phyloP scores from a whole-genome alignment of 2,329 filamentous ascomycete genomes.

The Chrysoporthe puriensis region DNA sequence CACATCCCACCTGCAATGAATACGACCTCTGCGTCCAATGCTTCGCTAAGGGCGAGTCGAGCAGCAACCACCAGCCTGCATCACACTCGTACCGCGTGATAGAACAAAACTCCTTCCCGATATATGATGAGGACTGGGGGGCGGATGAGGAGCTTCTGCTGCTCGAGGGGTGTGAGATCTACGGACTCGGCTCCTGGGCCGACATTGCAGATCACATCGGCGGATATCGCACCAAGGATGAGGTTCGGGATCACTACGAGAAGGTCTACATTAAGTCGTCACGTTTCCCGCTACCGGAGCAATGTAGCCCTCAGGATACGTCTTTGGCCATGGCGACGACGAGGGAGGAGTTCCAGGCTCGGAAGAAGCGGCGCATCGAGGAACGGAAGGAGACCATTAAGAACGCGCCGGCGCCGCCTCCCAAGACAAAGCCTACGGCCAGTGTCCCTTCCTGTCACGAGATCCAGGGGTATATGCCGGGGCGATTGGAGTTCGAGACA shows the following conservation, averaged over 20 bases:
- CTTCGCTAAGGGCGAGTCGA: constrained; percentile 80
- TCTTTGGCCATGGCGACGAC: constrained; percentile 79
- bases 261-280: constrained; percentile 83
- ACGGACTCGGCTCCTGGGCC: constrained; percentile 94
- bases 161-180: constrained; percentile 92
- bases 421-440: constrained; percentile 94
- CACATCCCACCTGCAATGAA: constrained; percentile 79
- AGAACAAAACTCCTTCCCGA: constrained; percentile 97
- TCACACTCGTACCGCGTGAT: constrained; percentile 92
- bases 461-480: constrained; percentile 98
- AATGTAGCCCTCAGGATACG: constrained; percentile 81
- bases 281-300: constrained; percentile 82
- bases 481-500: constrained; percentile 94
- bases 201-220: constrained; percentile 98
- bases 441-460: constrained; percentile 96
- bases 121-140: constrained; percentile 93
- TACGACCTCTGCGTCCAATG: constrained; percentile 97
- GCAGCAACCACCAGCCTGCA: constrained; percentile 82
- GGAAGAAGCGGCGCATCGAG: constrained; percentile 93
- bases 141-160: constrained; percentile 95
- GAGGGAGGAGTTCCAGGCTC: constrained; percentile 88
- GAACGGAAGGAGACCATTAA: constrained; percentile 86
- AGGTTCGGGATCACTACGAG: constrained; percentile 93
- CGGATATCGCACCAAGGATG: constrained; percentile 90
- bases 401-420: constrained; percentile 78